A percentile compares a stretch with the other conserved stretches of the same genome.
Conservation (phyloP, 371 early-diverging fungal genomes). For the Apophysomyces trapeziformis region DNA sequence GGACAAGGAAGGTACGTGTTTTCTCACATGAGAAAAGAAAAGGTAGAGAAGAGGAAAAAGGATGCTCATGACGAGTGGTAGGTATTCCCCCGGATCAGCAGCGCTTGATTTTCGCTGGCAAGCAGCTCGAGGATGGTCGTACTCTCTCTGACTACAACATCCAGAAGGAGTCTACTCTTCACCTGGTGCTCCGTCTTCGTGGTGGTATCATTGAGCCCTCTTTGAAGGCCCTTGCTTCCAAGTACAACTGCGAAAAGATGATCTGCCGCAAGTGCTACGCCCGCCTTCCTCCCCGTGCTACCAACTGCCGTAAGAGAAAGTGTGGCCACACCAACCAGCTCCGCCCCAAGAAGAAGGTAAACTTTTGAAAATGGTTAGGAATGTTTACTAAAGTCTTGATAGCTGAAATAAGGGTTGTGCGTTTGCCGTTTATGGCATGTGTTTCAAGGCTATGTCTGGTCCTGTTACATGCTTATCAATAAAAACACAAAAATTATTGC, state of each 20-base stretch:
- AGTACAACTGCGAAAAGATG: slow-evolving; percentile 98
- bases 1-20: slow-evolving; percentile 26
- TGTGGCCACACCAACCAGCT: slow-evolving; percentile 98
- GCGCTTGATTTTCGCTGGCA: slow-evolving; percentile 98
- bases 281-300: slow-evolving; percentile 96
- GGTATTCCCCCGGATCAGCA: slow-evolving; percentile 99
- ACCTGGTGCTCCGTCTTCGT: slow-evolving; percentile 94
- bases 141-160: slow-evolving; percentile 80
- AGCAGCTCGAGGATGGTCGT: slow-evolving; percentile 98
- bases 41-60: background rate
- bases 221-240: slow-evolving; percentile 91
- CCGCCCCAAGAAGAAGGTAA: slow-evolving; percentile 90
- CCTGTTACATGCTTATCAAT: background rate
- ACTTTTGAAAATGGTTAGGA: background rate
- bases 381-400: background rate
- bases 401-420: slow-evolving; percentile 9
- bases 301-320: slow-evolving; percentile 99
- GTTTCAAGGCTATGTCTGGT: background rate
- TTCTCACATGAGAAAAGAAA: background rate
- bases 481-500: background rate
- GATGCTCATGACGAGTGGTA: slow-evolving; percentile 6
- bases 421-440: background rate
- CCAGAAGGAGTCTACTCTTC: slow-evolving; percentile 95
- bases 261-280: slow-evolving; percentile 99
- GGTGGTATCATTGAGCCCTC: slow-evolving; percentile 93